Conservation (phyloP, 306 rosid genomes). For the Castanea crenata region DNA sequence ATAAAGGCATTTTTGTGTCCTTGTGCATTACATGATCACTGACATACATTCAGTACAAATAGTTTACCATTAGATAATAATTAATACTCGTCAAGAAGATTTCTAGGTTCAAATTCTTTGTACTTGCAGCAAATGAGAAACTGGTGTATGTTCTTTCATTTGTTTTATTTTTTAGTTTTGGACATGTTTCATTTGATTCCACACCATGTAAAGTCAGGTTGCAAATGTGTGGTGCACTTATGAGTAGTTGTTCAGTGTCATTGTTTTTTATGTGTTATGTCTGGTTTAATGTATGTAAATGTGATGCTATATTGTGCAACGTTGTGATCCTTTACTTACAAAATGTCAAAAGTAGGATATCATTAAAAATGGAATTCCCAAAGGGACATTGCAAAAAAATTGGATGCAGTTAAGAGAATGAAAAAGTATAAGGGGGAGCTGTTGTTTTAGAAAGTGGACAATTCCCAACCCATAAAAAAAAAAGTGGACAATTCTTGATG, state of each 20-base stretch:
- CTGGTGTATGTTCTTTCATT: background rate
- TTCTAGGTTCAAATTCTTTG: conserved; percentile 5
- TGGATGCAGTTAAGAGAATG: background rate
- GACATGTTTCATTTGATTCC: background rate
- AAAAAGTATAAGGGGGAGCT: background rate
- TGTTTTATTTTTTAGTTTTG: background rate
- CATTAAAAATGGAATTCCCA: background rate
- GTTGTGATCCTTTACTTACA: background rate
- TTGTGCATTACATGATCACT: background rate
- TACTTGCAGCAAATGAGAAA: background rate
- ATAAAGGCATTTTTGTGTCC: background rate
- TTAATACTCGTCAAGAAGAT: conserved; percentile 1
- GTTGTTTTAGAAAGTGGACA: background rate
- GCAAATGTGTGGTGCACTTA: background rate
- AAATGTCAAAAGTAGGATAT: background rate
- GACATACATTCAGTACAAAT: background rate
- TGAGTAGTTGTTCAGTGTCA: background rate
- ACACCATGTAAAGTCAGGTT: background rate
- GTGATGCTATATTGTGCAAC: background rate
- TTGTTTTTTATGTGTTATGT: background rate
- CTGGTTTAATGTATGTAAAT: background rate
- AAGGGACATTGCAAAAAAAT: background rate
- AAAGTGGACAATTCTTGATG: background rate
- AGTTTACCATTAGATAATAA: background rate
- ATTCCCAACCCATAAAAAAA: too few relatives aligned